Evolutionary conservation across 495 filamentous ascomycete species (phyloP).

Genomic region (Halenospora varia): DNA sequence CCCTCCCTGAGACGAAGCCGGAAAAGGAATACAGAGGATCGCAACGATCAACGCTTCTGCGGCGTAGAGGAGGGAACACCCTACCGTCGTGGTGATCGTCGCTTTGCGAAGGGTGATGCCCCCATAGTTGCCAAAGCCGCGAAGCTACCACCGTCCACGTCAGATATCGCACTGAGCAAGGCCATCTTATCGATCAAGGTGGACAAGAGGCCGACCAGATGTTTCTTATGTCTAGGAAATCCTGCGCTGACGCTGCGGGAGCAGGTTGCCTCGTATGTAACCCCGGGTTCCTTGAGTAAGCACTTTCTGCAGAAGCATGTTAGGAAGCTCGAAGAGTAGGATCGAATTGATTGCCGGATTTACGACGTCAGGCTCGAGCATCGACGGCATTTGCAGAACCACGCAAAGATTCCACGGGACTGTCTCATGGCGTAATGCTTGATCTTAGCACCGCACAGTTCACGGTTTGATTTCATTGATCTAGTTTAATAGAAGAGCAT

Average conservation of each 20-base stretch:
- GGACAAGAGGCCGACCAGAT: constrained; percentile 1
- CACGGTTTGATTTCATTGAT: no score
- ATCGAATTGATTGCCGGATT: no score
- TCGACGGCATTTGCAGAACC: no score
- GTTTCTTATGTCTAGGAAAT: background rate
- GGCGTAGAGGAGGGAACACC: constrained; percentile 7
- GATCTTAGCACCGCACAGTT: no score
- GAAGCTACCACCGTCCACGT: background rate
- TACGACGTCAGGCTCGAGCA: no score
- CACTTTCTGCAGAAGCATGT: constrained; percentile 1
- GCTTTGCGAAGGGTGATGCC: background rate
- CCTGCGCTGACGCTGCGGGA: background rate
- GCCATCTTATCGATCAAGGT: background rate
- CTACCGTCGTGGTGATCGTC: background rate
- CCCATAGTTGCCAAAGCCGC: background rate
- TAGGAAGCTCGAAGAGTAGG: background rate
- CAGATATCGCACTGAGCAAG: background rate
- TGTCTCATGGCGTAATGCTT: no score
- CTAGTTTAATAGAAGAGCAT: no score
- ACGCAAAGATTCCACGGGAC: no score
- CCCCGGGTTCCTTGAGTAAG: constrained; percentile 1
- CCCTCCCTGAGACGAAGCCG: constrained; percentile 11
- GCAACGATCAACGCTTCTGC: constrained; percentile 12
- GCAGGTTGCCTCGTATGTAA: background rate
- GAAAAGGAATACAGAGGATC: constrained; percentile 17